These are phyloP conservation scores for Brassica balearica DNA, from an alignment of 441 rosid genomes.

Conservation along the genomic window DNA sequence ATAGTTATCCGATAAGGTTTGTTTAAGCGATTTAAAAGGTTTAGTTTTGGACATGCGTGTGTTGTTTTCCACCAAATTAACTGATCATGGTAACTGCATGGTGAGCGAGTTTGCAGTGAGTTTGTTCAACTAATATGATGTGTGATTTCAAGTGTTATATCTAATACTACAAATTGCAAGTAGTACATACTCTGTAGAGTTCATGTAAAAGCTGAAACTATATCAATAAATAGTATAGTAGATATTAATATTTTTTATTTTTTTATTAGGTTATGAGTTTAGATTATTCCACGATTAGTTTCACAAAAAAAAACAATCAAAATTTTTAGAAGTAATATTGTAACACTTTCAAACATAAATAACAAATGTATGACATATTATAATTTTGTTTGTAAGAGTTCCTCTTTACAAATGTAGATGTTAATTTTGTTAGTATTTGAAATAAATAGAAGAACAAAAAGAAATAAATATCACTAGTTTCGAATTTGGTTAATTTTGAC, in stretches of 20 bases:
- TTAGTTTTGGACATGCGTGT: slow-evolving; percentile 41
- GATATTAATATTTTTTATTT: not conserved
- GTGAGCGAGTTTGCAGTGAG: slow-evolving; percentile 28
- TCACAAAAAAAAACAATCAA: no score
- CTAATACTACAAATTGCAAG: not conserved
- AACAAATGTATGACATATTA: not conserved
- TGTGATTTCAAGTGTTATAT: not conserved
- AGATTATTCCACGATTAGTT: not conserved
- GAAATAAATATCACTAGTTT: not conserved
- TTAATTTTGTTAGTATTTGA: not conserved
- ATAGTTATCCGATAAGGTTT: slow-evolving; percentile 18
- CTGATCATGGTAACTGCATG: slow-evolving; percentile 42
- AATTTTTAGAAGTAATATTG: not conserved
- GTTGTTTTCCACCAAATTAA: slow-evolving; percentile 42
- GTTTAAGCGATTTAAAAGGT: slow-evolving; percentile 27
- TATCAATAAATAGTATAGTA: not conserved
- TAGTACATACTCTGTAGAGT: not conserved
- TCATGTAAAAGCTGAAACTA: not conserved
- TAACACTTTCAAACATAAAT: not conserved
- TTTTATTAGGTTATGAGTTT: not conserved
- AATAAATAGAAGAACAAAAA: not conserved
- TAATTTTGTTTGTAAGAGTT: not conserved
- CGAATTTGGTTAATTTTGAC: not conserved
- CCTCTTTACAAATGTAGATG: not conserved
- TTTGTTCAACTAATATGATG: slow-evolving; percentile 34